phyloP scores from a whole-genome alignment of 2,329 filamentous ascomycete genomes.

The Botrytis galanthina region DNA sequence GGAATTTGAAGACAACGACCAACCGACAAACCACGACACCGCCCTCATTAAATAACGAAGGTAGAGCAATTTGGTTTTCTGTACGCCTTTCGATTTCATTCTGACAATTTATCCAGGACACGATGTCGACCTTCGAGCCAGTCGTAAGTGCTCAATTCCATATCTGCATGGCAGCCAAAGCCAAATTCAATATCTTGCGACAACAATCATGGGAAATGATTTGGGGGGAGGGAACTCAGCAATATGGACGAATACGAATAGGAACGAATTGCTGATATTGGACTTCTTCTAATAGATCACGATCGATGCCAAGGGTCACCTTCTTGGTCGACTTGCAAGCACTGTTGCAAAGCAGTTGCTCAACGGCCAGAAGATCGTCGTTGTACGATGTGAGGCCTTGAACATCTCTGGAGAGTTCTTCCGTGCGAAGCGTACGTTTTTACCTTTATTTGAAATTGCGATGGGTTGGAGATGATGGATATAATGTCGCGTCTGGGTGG shows the following conservation, averaged over 20 bases:
- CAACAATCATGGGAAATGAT: conserved; percentile 7
- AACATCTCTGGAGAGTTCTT: conserved; percentile 99
- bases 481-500: conserved; percentile 22
- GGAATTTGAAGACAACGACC: conserved; percentile 22
- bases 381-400: conserved; percentile 97
- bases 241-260: conserved; percentile 26
- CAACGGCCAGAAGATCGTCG: conserved; percentile 98
- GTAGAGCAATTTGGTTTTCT: conserved; percentile 34
- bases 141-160: conserved; percentile 56
- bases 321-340: conserved; percentile 97
- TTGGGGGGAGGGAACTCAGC: conserved; percentile 2
- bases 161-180: neutral
- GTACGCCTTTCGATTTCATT: conserved; percentile 29
- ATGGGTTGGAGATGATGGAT: conserved; percentile 23
- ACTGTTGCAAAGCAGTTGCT: conserved; percentile 99
- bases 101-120: conserved; percentile 41
- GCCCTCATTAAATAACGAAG: conserved; percentile 40
- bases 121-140: conserved; percentile 69
- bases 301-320: conserved; percentile 99
- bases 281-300: conserved; percentile 66
- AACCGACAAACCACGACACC: conserved; percentile 38
- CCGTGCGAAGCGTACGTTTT: conserved; percentile 95
- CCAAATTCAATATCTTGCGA: conserved; percentile 23
- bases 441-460: conserved; percentile 19
- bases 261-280: conserved; percentile 38